Evolutionary conservation across 2,329 filamentous ascomycete species (phyloP).

Genomic region (Elsinoe australis): DNA sequence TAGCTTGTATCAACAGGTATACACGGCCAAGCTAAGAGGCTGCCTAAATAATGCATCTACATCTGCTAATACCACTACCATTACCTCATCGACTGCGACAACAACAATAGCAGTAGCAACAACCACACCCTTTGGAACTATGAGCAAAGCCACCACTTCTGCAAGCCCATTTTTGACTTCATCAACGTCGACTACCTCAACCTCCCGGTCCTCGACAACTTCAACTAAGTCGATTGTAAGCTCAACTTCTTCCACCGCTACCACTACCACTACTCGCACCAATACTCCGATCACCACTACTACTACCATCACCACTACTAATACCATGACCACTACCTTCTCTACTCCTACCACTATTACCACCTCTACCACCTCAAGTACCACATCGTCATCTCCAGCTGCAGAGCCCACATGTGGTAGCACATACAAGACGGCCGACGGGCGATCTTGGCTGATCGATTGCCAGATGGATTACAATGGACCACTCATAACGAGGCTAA

Average conservation of each 20-base stretch:
- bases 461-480: slow-evolving; percentile 5
- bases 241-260: neutral
- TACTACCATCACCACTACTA: neutral
- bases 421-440: slow-evolving; percentile 1
- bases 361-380: neutral
- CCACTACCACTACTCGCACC: neutral
- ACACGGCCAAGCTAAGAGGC: no score
- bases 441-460: neutral
- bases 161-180: no score
- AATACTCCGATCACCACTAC: neutral
- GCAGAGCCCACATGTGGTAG: neutral
- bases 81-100: no score
- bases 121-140: no score
- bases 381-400: neutral
- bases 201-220: neutral
- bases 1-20: no score
- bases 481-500: neutral
- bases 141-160: no score
- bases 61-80: no score
- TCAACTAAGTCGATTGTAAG: neutral
- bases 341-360: neutral
- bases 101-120: no score
- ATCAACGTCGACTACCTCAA: neutral
- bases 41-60: no score
- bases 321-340: neutral